Evolutionary conservation across 2,329 filamentous ascomycete genomes (phyloP).

Genomic region (Xylaria sp.): DNA sequence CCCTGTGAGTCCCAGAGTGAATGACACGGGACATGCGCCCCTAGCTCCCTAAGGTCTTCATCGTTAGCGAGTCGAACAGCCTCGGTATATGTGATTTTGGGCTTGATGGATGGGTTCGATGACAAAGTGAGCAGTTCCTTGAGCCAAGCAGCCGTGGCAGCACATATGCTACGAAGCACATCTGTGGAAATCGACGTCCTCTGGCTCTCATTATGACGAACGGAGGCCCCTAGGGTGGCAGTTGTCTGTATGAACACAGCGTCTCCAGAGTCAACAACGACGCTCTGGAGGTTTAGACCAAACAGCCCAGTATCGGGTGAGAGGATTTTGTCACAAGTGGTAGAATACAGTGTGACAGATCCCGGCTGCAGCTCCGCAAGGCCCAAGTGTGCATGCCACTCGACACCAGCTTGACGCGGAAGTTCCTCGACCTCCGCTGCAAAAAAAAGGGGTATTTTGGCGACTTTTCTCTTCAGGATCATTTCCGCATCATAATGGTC

Average conservation of each 20-base stretch:
- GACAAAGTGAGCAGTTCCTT: slow-evolving; percentile 3
- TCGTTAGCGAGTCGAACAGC: slow-evolving; percentile 24
- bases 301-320: neutral
- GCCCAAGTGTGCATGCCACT: slow-evolving; percentile 80
- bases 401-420: slow-evolving; percentile 74
- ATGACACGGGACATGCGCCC: slow-evolving; percentile 47
- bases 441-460: slow-evolving; percentile 68
- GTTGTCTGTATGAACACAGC: slow-evolving; percentile 37
- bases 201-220: neutral
- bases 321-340: neutral
- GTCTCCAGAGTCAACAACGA: slow-evolving; percentile 30
- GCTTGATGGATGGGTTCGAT: neutral
- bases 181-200: neutral
- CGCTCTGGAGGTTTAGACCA: slow-evolving; percentile 32
- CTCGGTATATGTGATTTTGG: slow-evolving; percentile 40
- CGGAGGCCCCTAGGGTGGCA: slow-evolving; percentile 9
- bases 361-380: slow-evolving; percentile 47
- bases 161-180: slow-evolving; percentile 11
- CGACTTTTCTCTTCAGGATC: slow-evolving; percentile 33
- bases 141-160: slow-evolving; percentile 21
- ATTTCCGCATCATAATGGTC: slow-evolving; percentile 41
- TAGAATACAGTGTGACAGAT: slow-evolving; percentile 31
- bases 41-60: slow-evolving; percentile 26
- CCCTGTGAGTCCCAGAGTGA: slow-evolving; percentile 50
- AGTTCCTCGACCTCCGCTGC: slow-evolving; percentile 77